Evolutionary conservation across 495 filamentous ascomycete genomes (phyloP).

Genomic region (Lasiosphaeria miniovina): DNA sequence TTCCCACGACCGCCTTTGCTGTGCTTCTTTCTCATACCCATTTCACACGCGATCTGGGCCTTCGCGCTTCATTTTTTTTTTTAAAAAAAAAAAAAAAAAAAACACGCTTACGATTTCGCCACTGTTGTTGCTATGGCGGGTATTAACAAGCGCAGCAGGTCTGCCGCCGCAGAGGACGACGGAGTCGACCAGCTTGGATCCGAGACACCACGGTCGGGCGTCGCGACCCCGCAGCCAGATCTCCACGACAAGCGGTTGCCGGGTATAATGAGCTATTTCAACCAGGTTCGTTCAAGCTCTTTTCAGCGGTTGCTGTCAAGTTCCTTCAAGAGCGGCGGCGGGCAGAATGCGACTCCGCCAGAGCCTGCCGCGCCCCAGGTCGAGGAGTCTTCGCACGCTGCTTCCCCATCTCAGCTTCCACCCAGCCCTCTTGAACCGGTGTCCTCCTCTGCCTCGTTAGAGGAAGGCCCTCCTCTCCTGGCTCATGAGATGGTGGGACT

Average conservation of each 20-base stretch:
- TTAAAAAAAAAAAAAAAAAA: background rate
- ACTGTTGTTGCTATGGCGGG: constrained; percentile 30
- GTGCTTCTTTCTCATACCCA: constrained; percentile 24
- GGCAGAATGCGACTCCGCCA: constrained; percentile 36
- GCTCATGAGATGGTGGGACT: constrained; percentile 47
- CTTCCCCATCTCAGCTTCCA: constrained; percentile 23
- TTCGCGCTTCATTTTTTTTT: constrained; percentile 13
- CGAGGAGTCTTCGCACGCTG: constrained; percentile 34
- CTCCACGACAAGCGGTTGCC: constrained; percentile 85
- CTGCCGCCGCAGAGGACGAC: constrained; percentile 61
- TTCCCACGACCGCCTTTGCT: constrained; percentile 24
- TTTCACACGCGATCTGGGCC: constrained; percentile 16
- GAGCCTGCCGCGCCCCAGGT: constrained; percentile 31
- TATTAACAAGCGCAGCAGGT: constrained; percentile 48
- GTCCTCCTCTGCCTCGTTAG: constrained; percentile 26
- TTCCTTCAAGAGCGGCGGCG: constrained; percentile 36
- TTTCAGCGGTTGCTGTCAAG: constrained; percentile 37
- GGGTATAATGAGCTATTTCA: constrained; percentile 90
- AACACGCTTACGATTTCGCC: background rate
- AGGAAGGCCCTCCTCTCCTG: constrained; percentile 50
- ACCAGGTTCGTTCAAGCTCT: constrained; percentile 85
- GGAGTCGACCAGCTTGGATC: constrained; percentile 73
- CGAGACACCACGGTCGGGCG: constrained; percentile 77
- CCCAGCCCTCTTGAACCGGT: constrained; percentile 23
- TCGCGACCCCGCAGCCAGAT: constrained; percentile 86